Evolutionary conservation across 306 rosid species (phyloP).

Genomic region (Quercus wislizeni): DNA sequence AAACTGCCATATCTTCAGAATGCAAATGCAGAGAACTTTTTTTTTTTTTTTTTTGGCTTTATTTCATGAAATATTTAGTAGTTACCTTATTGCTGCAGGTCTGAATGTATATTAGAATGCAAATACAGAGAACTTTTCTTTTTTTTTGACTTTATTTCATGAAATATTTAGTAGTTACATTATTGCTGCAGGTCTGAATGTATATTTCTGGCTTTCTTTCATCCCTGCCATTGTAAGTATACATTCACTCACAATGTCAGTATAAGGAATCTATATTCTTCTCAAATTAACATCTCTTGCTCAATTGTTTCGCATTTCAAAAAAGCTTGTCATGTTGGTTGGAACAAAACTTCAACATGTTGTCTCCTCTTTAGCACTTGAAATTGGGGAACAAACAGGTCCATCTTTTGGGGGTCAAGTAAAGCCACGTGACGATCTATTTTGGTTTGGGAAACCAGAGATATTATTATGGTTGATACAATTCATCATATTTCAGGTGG

Average conservation of each 20-base stretch:
- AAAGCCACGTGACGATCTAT: constrained; percentile 82
- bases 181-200: constrained; percentile 65
- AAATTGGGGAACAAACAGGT: constrained; percentile 59
- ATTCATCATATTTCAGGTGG: constrained; percentile 93
- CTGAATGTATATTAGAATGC: constrained; percentile 59
- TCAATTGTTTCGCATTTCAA: constrained; percentile 28
- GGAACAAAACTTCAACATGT: constrained; percentile 98
- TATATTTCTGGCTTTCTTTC: constrained; percentile 97
- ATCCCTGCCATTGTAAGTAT: constrained; percentile 88
- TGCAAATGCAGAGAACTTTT: neutral
- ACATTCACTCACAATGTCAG: neutral
- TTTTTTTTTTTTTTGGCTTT: constrained; percentile 5
- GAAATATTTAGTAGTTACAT: constrained; percentile 5
- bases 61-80: constrained; percentile 17
- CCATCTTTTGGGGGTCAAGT: constrained; percentile 62
- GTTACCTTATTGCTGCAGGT: constrained; percentile 51
- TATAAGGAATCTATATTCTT: neutral
- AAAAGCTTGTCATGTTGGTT: constrained; percentile 88
- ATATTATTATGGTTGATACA: constrained; percentile 77
- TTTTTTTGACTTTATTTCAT: constrained; percentile 20
- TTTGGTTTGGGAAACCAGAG: constrained; percentile 89
- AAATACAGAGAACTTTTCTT: neutral
- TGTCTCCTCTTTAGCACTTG: constrained; percentile 89
- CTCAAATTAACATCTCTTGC: neutral
- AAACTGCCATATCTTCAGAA: constrained; percentile 20